Evolutionary conservation across 768 basidiomycete species (phyloP), one percentile per base, ranked within the genome.

Genomic region (Clathrus columnatus): DNA sequence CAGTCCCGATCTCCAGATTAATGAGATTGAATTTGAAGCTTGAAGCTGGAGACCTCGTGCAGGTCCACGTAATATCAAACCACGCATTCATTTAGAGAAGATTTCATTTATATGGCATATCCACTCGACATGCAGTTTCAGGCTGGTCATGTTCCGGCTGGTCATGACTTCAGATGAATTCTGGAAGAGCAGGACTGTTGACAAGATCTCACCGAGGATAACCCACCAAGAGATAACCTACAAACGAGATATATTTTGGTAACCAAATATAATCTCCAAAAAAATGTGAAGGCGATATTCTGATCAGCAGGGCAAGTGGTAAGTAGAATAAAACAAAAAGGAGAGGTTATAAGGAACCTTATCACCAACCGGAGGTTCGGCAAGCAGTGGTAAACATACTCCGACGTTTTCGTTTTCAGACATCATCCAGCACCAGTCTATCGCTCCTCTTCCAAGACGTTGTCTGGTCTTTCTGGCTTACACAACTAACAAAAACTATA

Each of bases 331-430:
- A n/a, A 36, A 36, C 4, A n/a, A 8, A 36, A 4, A 36, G 36
- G 36, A 36, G 36, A n/a, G 36, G 36, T n/a, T 18, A 32, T 26
- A 1, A 41, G 48, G 50, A 57, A 57, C 56, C 20, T 50, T 50
- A 57, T 49, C 56, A 48, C 24, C 23, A 53, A 23, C 36, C 50
- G 47, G 50, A 44, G 48, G 23, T 50, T 57, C 48, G 48, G 56
- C 48, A 44, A n/a, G 17, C 7, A 23, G 20, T 30, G 30, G 30
- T 26, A 32, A 49, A 43, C 49, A 44, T 41, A 57, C 56, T 49
- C 56, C 50, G 56, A 57, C 48, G 27, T 53, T 53, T 57, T 57
- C 56, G 20, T 48, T 24, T 56, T 36, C 48, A 48, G 18, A 28
- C 48, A 55, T 20, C 43, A 55, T 29, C 23, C 48, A 48, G 46